Evolutionary conservation across 805 yeast genomes (phyloP).

Genomic region (Candida xyloterini): DNA sequence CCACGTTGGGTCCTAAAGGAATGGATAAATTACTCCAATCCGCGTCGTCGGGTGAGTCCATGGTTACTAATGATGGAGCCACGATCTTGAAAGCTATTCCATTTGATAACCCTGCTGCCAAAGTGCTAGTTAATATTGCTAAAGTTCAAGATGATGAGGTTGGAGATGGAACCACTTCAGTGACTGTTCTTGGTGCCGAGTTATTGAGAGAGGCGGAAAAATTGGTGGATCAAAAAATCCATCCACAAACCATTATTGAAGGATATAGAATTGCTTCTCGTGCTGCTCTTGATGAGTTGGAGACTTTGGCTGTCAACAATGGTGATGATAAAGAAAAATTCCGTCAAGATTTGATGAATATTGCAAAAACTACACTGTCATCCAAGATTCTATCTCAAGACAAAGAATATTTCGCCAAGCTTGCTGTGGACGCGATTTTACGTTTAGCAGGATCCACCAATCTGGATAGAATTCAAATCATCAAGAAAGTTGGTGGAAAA

Average conservation of each 20-base stretch:
- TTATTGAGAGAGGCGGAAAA: constrained; percentile 91
- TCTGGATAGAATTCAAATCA: constrained; percentile 87
- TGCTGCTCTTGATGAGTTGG: constrained; percentile 83
- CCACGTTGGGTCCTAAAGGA: constrained; percentile 96
- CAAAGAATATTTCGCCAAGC: constrained; percentile 79
- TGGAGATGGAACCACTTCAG: constrained; percentile 98
- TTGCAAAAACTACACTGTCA: constrained; percentile 90
- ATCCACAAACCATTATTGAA: constrained; percentile 96
- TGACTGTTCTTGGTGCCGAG: constrained; percentile 88
- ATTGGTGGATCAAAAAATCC: constrained; percentile 87
- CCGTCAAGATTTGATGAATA: constrained; percentile 74
- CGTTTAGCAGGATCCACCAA: constrained; percentile 84
- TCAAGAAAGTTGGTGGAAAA: constrained; percentile 91
- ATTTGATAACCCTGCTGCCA: constrained; percentile 96
- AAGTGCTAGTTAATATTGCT: constrained; percentile 88
- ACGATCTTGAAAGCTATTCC: constrained; percentile 93
- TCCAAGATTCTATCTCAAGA: constrained; percentile 95
- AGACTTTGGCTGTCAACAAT: constrained; percentile 72
- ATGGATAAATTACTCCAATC: constrained; percentile 95
- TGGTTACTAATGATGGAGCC: constrained; percentile 98
- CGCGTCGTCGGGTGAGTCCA: constrained; percentile 69
- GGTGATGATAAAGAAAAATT: constrained; percentile 55
- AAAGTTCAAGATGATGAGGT: constrained; percentile 98
- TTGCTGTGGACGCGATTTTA: constrained; percentile 93
- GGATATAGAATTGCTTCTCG: constrained; percentile 88